Evolutionary conservation across 225 moss, liverwort and hornwort species (phyloP).

Genomic region (Bryoerythrophyllum caledonicum): DNA sequence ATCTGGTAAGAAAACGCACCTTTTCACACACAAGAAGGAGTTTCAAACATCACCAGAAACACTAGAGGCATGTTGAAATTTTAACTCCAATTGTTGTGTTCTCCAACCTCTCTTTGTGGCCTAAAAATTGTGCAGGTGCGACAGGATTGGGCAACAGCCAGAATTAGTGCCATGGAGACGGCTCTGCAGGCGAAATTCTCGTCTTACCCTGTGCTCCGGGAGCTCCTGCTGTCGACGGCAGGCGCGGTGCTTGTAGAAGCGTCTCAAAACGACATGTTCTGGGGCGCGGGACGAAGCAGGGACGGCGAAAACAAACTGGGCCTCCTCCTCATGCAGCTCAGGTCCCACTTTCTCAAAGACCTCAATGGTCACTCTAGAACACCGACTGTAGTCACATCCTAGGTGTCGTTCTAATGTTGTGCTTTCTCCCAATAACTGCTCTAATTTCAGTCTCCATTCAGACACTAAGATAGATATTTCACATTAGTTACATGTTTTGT

Average conservation of each 20-base stretch:
- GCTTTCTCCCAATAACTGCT: no score
- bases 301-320: slow-evolving; percentile 80
- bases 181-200: slow-evolving; percentile 76
- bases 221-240: slow-evolving; percentile 70
- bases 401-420: no score
- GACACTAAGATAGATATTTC: no score
- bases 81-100: no score
- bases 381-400: slow-evolving; percentile 28
- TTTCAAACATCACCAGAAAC: not conserved
- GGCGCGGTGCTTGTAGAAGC: slow-evolving; percentile 78
- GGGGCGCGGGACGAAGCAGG: slow-evolving; percentile 80
- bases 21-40: not conserved
- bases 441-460: no score
- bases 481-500: no score
- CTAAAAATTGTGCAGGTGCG: slow-evolving; percentile 68
- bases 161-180: slow-evolving; percentile 59
- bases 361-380: slow-evolving; percentile 28
- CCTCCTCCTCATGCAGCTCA: slow-evolving; percentile 71
- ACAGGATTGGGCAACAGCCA: slow-evolving; percentile 75
- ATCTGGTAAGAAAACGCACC: slow-evolving; percentile 53
- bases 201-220: slow-evolving; percentile 58
- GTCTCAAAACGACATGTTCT: slow-evolving; percentile 74
- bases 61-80: not conserved
- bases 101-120: no score
- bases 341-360: slow-evolving; percentile 48